Percentiles rank a stretch among this genome's conserved stretches.
These are phyloP conservation scores for Diatrype stigma DNA, from an alignment of 2,329 filamentous ascomycete species.

Conservation along the genomic window DNA sequence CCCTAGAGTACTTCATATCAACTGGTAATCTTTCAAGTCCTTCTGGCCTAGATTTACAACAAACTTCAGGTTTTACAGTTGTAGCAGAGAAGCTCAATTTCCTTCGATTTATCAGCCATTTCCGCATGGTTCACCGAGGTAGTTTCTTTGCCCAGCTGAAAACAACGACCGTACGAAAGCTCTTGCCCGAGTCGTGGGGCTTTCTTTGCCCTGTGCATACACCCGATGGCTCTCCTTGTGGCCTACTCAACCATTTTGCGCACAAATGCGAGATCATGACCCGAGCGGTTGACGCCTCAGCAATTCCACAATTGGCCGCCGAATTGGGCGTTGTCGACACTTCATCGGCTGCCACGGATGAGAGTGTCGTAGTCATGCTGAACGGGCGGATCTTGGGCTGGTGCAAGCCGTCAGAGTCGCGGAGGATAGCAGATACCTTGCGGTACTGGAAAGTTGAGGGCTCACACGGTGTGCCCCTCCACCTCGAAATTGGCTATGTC, in stretches of 20 bases:
- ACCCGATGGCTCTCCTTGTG: conserved; percentile 91
- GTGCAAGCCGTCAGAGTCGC: conserved; percentile 80
- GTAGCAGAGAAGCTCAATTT: conserved; percentile 99
- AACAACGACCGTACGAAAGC: conserved; percentile 92
- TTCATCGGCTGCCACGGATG: conserved; percentile 73
- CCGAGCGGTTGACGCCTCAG: conserved; percentile 65
- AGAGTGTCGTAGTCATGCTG: conserved; percentile 84
- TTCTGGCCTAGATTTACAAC: conserved; percentile 89
- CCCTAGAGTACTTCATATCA: conserved; percentile 91
- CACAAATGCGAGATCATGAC: conserved; percentile 94
- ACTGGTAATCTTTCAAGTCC: conserved; percentile 91
- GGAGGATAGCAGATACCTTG: conserved; percentile 77
- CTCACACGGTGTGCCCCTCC: conserved; percentile 69
- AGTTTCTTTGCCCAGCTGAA: conserved; percentile 98
- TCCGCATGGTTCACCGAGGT: conserved; percentile 98
- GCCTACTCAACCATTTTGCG: conserved; percentile 88
- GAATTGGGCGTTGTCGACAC: conserved; percentile 74
- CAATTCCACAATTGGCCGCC: conserved; percentile 67
- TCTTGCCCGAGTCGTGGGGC: conserved; percentile 95
- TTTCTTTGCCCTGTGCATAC: conserved; percentile 98
- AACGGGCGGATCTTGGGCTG: conserved; percentile 88
- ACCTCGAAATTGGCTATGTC: conserved; percentile 89
- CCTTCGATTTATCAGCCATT: conserved; percentile 95
- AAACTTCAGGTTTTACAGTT: conserved; percentile 90
- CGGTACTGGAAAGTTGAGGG: conserved; percentile 95